A percentile compares a stretch with the other conserved stretches of the same genome.
phyloP scores from a whole-genome alignment of 2,329 filamentous ascomycete species.

The Truncatella angustata region DNA sequence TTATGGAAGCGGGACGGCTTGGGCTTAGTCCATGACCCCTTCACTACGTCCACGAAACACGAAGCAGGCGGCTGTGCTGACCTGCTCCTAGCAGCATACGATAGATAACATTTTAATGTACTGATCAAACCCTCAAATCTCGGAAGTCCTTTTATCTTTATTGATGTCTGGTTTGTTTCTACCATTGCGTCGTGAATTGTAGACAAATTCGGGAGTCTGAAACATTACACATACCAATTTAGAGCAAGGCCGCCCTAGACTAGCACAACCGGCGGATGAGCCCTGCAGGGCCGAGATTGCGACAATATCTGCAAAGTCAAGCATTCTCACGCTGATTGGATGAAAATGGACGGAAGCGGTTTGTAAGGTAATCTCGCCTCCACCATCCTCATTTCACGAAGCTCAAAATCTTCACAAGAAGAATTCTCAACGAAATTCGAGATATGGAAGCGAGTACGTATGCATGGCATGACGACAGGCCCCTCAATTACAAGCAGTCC shows the following conservation, averaged over 20 bases:
- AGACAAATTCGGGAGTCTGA: not conserved
- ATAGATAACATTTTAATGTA: not conserved
- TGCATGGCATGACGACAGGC: too few relatives aligned
- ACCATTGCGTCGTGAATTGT: conserved; percentile 2
- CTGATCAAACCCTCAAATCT: not conserved
- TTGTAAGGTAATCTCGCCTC: conserved; percentile 5
- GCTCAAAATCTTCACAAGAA: not conserved
- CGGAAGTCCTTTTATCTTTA: too few relatives aligned
- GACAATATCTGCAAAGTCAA: not conserved
- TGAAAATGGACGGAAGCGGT: not conserved
- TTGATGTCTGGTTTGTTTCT: too few relatives aligned
- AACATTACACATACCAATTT: not conserved
- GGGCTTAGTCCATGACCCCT: too few relatives aligned
- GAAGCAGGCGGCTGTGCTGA: not conserved
- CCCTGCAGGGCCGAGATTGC: conserved; percentile 8
- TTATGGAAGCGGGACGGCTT: too few relatives aligned
- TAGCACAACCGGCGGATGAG: not conserved
- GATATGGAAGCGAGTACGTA: too few relatives aligned
- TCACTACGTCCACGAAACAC: too few relatives aligned
- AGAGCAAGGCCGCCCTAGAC: not conserved
- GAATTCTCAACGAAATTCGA: not conserved
- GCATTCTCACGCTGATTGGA: conserved; percentile 1
- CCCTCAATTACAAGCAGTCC: too few relatives aligned
- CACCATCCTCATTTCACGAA: not conserved
- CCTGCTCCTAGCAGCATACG: not conserved